Base-by-base conservation (phyloP, 768 basidiomycete species). In the Cyclocybe cylindracea region DNA sequence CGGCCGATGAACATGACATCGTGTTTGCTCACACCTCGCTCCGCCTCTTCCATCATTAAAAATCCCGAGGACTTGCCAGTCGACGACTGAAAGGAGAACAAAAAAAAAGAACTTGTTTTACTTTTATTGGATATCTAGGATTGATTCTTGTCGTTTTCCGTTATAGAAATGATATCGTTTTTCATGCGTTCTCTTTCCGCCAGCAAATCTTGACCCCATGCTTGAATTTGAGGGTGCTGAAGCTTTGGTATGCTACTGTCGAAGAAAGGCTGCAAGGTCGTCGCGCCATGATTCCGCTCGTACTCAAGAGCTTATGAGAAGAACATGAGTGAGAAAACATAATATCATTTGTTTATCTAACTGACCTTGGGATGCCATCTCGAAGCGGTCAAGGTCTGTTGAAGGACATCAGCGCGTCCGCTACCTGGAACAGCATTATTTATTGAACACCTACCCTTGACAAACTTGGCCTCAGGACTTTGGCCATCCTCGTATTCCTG, bases 1-100 rank as follows among this genome's bases (percentile, higher is more conserved):
- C 94, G 2, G 96, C 96, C 9, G 87, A 99, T 70, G 97, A 98
- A 73, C 87, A 91, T 61, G 81, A 75, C 36, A 91, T 98, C 39
- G 89, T 95, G 53, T 98, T 97, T 70, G 87, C 86, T 42, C 94
- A 97, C 67, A 97, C 94, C 4, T 78, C 82, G 41, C 66, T 97
- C 62, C 78, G 95, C 59, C 74, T 98, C 57, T 97, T 98, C 86
- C 93, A 96, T 62, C 92, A 93, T 66, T 94, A 75, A 67, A 56
- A 39, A 43, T 9, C 42, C 10, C 11, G 16, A 16, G 16, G 16
- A 16, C 16, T 16, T 16, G 16, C 10, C 16, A 35, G 40, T 41
- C 39, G 44, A 39, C 34, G 46, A 16, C 11, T 10, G 47, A 47
- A 35, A 8, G 10, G 50, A 34, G 35, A 52, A 54, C n/a, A 42